Evolutionary conservation across 768 basidiomycete species (phyloP), one percentile per base, ranked within the genome.

Genomic region (Termitomyces sp.): DNA sequence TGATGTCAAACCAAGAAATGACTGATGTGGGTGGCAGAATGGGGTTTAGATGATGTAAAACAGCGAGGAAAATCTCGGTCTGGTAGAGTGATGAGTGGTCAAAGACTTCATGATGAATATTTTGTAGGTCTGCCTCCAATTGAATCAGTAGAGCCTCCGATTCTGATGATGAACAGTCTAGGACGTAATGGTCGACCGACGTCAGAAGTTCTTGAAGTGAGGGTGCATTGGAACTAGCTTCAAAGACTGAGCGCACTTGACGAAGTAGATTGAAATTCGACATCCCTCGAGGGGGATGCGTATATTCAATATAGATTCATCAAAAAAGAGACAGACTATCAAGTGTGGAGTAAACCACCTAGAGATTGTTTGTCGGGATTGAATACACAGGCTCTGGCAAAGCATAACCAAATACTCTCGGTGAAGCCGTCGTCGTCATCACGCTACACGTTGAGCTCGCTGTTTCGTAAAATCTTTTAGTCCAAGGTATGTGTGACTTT

Each of bases 1-100:
- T 77, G 35, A 88, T 78, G 68, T 93, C 90, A 69, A 90, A 93
- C 92, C 92, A 93, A 28, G 85, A 85, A 57, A 91, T 86, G 55
- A 92, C 75, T 26, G 87, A 88, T 6, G 77, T 77, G 8, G 87
- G 73, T 3, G 87, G 75, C 7, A 91, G 73, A 30, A 88, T 75
- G 13, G 85, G 80, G 10, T 75, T 74, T 28, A 92, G 77, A 63
- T 83, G 83, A 61, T 80, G 78, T 6, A 92, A 76, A 18, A 89
- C 78, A 26, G 80, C 77, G 12, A 93, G 77, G 63, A 93, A 85
- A 14, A 83, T 70, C 64, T 90, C 87, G 3, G 77, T 79, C 64
- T 90, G 88, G 24, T 74, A 74, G 40, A 82, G 71, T 26, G 80
- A 81, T 3, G 80, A 77, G 63, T 88, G 86, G 70, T 88, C 85